A percentile compares a stretch with the other conserved stretches of the same genome.
Evolutionary conservation across 257 asterid genomes (phyloP).

Genomic region (Oldenlandia corymbosa): DNA sequence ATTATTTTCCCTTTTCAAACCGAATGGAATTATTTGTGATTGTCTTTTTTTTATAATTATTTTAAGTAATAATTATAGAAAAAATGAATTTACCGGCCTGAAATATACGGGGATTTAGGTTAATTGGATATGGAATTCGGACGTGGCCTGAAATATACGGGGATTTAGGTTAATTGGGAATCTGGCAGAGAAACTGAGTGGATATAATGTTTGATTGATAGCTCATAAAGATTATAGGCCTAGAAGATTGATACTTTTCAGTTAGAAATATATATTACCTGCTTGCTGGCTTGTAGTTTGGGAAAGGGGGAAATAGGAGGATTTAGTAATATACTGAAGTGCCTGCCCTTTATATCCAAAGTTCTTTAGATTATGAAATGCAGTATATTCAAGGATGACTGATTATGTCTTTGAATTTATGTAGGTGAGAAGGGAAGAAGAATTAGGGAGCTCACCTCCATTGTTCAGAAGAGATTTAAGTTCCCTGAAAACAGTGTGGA

Average conservation of each 20-base stretch:
- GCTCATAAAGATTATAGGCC: neutral
- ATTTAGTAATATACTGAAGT: too few species aligned
- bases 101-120: neutral
- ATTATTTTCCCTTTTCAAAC: too few species aligned
- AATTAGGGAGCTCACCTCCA: constrained; percentile 60
- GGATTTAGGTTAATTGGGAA: neutral
- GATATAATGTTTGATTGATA: neutral
- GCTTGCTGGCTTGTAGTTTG: neutral
- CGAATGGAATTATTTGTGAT: too few species aligned
- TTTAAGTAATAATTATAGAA: neutral
- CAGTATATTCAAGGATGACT: neutral
- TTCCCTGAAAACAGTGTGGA: constrained; percentile 63
- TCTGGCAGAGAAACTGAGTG: neutral
- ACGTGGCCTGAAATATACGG: neutral
- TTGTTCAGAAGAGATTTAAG: constrained; percentile 66
- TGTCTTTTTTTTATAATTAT: too few species aligned
- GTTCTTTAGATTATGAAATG: too few species aligned
- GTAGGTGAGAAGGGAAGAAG: constrained; percentile 72
- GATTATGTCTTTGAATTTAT: neutral
- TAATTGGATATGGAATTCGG: neutral
- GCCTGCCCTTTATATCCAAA: too few species aligned
- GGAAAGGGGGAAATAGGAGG: neutral
- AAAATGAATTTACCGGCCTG: neutral
- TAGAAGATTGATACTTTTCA: neutral
- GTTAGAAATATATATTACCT: too few species aligned